Conservation (phyloP, 2,329 filamentous ascomycete species). For the Tolypocladium inflatum region DNA sequence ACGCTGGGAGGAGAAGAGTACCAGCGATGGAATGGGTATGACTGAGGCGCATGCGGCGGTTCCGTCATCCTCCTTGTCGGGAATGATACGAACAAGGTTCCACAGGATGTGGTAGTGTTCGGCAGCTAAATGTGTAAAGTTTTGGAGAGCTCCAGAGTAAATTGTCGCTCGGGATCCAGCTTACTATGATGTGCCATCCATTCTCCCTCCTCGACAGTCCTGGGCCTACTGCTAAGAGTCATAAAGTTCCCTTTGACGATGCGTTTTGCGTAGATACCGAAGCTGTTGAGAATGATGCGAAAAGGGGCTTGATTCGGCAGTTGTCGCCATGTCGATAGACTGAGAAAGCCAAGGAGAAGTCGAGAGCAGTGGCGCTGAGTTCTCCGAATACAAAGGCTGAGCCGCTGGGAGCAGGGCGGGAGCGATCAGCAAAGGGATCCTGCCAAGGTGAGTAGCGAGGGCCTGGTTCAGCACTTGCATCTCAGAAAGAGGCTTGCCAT, state of each 20-base stretch:
- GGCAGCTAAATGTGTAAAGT: neutral
- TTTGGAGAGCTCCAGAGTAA: neutral
- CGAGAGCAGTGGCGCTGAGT: neutral
- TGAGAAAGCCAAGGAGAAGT: neutral
- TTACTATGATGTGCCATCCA: neutral
- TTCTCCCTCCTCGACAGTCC: neutral
- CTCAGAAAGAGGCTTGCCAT: no score
- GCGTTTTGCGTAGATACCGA: neutral
- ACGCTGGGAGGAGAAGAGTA: slow-evolving; percentile 4
- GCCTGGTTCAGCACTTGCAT: no score
- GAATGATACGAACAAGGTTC: neutral
- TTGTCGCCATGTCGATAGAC: neutral
- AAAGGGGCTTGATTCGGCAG: neutral
- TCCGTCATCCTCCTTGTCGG: neutral
- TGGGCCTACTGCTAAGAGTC: neutral
- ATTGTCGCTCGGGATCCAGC: neutral
- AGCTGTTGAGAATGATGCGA: neutral
- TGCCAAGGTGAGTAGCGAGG: no score
- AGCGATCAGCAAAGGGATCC: no score
- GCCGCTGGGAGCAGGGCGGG: no score
- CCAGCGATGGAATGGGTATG: neutral
- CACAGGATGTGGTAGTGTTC: neutral
- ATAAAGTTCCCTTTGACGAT: neutral
- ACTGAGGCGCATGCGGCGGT: neutral
- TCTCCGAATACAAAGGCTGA: neutral